phyloP scores from a whole-genome alignment of 129 eudicot genomes.

The Helianthus tuberosus region DNA sequence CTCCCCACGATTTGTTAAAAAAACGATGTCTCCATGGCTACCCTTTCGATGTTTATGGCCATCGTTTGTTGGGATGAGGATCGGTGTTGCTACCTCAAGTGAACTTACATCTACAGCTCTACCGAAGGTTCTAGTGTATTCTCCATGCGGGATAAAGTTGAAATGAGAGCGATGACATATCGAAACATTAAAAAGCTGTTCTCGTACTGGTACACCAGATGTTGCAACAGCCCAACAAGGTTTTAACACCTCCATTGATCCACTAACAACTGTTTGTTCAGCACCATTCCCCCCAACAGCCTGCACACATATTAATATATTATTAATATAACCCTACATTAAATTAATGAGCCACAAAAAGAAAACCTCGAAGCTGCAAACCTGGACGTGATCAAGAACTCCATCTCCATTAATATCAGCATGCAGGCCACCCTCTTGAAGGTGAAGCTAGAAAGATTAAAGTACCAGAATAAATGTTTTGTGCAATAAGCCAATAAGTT shows the following conservation, averaged over 20 bases:
- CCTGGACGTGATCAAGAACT: conserved; percentile 99
- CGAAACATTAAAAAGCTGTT: conserved; percentile 94
- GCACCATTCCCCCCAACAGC: conserved; percentile 97
- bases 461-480: conserved; percentile 4
- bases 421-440: conserved; percentile 99
- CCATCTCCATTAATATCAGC: conserved; percentile 99
- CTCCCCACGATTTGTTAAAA: conserved; percentile 94
- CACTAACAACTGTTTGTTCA: conserved; percentile 93
- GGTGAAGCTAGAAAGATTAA: conserved; percentile 69
- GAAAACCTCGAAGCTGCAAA: conserved; percentile 25
- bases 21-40: conserved; percentile 94
- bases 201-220: conserved; percentile 96
- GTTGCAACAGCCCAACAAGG: conserved; percentile 99
- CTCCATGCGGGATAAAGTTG: conserved; percentile 86
- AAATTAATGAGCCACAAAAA: neutral
- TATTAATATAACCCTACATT: neutral
- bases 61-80: conserved; percentile 75
- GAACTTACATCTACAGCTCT: conserved; percentile 65
- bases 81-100: conserved; percentile 95
- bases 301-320: conserved; percentile 32
- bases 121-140: conserved; percentile 79
- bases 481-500: neutral
- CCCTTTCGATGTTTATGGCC: conserved; percentile 90
- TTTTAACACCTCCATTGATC: conserved; percentile 93
- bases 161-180: conserved; percentile 85